A percentile compares a stretch with the other conserved stretches of the same genome.
Evolutionary conservation across 1,284 basidiomycete species (phyloP).

Genomic region (Ganoderma multipileum): DNA sequence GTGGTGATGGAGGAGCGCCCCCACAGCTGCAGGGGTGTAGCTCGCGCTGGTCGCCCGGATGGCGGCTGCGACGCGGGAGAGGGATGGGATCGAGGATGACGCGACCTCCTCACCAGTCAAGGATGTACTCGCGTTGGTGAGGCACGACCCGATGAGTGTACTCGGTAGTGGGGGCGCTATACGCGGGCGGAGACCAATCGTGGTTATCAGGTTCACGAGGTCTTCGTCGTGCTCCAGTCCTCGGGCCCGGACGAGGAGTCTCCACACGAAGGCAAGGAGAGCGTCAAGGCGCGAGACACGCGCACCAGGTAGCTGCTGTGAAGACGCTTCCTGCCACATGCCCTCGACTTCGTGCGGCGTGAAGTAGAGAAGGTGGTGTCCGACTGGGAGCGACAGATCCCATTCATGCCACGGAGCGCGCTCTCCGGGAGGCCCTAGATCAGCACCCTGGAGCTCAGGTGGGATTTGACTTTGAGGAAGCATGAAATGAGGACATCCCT

Average conservation of each 20-base stretch:
- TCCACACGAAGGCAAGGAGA: constrained; percentile 51
- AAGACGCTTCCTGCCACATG: constrained; percentile 40
- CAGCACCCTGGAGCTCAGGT: constrained; percentile 26
- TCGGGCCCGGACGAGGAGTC: constrained; percentile 45
- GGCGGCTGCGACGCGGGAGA: constrained; percentile 33
- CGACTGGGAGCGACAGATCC: constrained; percentile 41
- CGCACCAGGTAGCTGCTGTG: not conserved
- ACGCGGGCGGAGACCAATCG: constrained; percentile 45
- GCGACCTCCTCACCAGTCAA: constrained; percentile 19
- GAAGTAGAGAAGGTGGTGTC: constrained; percentile 46
- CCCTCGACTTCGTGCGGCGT: constrained; percentile 41
- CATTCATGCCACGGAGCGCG: constrained; percentile 48
- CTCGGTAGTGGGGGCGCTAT: constrained; percentile 33
- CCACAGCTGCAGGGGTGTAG: constrained; percentile 38
- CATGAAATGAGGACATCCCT: constrained; percentile 36
- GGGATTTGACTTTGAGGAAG: constrained; percentile 24
- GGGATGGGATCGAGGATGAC: constrained; percentile 8
- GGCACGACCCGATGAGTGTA: constrained; percentile 47
- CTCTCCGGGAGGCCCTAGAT: constrained; percentile 35
- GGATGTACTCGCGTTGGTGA: constrained; percentile 37
- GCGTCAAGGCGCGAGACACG: constrained; percentile 49
- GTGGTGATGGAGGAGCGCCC: constrained; percentile 47
- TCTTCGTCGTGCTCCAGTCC: constrained; percentile 30
- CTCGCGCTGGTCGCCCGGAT: constrained; percentile 42
- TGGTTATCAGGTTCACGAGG: constrained; percentile 38